Evolutionary conservation across 1,284 basidiomycete species (phyloP).

Genomic region (Cutaneotrichosporon arboriforme): DNA sequence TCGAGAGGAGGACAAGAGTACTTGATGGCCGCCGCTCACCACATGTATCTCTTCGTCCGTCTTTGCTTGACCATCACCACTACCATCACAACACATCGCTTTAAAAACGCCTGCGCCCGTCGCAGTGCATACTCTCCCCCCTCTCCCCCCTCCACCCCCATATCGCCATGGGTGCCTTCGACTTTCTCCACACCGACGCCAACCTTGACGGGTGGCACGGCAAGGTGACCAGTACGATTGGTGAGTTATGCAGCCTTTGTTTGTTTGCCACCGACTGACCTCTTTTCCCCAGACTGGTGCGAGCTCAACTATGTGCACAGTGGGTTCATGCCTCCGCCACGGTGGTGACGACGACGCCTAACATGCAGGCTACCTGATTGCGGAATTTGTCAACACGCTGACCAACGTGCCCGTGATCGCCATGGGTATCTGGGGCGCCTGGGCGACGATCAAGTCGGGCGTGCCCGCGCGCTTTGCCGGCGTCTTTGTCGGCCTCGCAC

Average conservation of each 20-base stretch:
- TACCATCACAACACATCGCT: too few species aligned
- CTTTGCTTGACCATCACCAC: neutral
- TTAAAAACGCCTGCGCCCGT: too few species aligned
- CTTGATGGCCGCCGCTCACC: too few species aligned
- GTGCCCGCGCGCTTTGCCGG: conserved; percentile 33
- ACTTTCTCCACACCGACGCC: conserved; percentile 27
- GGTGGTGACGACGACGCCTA: conserved; percentile 34
- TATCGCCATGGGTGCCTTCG: conserved; percentile 40
- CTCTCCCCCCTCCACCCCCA: neutral
- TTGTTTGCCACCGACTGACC: neutral
- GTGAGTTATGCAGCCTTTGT: neutral
- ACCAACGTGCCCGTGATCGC: conserved; percentile 50
- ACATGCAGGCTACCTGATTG: conserved; percentile 38
- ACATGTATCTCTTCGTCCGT: too few species aligned
- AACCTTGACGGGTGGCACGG: conserved; percentile 13
- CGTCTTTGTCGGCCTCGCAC: conserved; percentile 38
- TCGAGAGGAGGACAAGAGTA: too few species aligned
- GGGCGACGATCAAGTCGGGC: conserved; percentile 18
- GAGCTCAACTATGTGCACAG: conserved; percentile 39
- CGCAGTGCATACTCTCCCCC: neutral
- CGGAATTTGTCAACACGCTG: conserved; percentile 48
- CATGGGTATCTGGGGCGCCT: conserved; percentile 46
- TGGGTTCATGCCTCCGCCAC: neutral
- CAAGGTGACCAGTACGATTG: conserved; percentile 12
- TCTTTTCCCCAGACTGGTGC: conserved; percentile 27